Conservation (phyloP, 352 stramenopile genomes). For the Globisporangium perplexum region DNA sequence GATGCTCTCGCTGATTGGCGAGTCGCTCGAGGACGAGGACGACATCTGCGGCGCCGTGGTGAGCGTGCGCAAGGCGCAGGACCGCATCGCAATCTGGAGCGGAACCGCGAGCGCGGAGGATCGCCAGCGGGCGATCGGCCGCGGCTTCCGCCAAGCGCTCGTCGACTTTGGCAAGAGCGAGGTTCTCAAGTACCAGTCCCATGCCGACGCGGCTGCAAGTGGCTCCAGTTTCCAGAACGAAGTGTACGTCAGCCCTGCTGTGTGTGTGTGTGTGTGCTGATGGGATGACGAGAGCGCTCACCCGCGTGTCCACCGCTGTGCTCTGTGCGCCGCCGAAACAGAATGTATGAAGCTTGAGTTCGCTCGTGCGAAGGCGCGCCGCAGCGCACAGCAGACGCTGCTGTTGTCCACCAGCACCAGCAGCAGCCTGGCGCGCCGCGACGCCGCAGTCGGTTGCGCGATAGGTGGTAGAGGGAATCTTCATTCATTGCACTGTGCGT, state of each 20-base stretch:
- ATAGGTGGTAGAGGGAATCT: constrained; percentile 17
- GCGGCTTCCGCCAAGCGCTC: constrained; percentile 73
- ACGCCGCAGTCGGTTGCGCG: neutral
- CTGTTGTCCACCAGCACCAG: neutral
- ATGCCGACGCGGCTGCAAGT: constrained; percentile 79
- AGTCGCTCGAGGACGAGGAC: constrained; percentile 92
- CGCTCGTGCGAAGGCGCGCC: neutral
- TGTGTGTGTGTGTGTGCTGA: neutral
- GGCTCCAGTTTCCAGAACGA: constrained; percentile 90
- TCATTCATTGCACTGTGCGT: constrained; percentile 4
- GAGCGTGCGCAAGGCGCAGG: constrained; percentile 92
- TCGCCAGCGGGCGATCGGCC: constrained; percentile 74
- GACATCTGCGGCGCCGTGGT: constrained; percentile 96
- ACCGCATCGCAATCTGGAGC: constrained; percentile 95
- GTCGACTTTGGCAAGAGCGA: constrained; percentile 86
- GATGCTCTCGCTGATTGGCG: constrained; percentile 94
- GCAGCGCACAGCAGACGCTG: neutral
- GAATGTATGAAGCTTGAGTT: constrained; percentile 81
- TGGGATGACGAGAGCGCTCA: no score
- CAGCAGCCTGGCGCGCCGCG: neutral
- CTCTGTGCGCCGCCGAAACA: constrained; percentile 18
- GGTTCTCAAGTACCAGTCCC: constrained; percentile 86
- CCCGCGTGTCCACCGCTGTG: no score
- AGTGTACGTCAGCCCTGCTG: constrained; percentile 58
- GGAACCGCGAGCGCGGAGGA: constrained; percentile 70